These are phyloP conservation scores for Aureobasidium melanogenum DNA, from an alignment of 2,329 filamentous ascomycete species.

Conservation along the genomic window DNA sequence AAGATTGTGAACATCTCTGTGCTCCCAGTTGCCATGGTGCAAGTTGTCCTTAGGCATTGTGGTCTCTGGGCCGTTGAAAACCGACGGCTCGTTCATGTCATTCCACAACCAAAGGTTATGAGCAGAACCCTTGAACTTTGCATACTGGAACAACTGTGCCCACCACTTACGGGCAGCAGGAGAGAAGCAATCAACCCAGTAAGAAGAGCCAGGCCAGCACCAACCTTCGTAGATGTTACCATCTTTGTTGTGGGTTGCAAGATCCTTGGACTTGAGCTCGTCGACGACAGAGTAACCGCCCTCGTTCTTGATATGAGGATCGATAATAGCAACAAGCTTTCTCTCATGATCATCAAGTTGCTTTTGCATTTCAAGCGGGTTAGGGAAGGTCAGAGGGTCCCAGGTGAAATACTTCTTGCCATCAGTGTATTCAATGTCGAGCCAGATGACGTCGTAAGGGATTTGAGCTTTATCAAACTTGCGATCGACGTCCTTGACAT, in stretches of 20 bases:
- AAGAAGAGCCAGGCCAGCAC: conserved; percentile 96
- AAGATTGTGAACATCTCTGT: conserved; percentile 91
- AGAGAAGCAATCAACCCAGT: conserved; percentile 96
- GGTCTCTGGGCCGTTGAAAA: conserved; percentile 96
- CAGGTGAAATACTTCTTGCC: conserved; percentile 98
- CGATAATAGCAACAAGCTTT: conserved; percentile 89
- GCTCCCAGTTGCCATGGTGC: conserved; percentile 86
- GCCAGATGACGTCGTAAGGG: conserved; percentile 97
- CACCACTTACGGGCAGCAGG: conserved; percentile 89
- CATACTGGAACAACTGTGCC: conserved; percentile 78
- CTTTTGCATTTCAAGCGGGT: conserved; percentile 80
- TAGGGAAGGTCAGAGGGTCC: conserved; percentile 79
- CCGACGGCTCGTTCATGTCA: conserved; percentile 98
- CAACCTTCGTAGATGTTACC: conserved; percentile 84
- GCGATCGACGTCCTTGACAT: conserved; percentile 91
- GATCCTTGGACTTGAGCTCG: conserved; percentile 72
- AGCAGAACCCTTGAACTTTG: conserved; percentile 75
- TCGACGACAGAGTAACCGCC: conserved; percentile 67
- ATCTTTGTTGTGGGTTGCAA: conserved; percentile 86
- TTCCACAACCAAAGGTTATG: conserved; percentile 95
- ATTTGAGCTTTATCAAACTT: conserved; percentile 95
- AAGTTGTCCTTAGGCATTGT: conserved; percentile 99
- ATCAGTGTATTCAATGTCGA: conserved; percentile 95
- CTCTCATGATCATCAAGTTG: conserved; percentile 77
- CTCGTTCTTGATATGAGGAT: conserved; percentile 94